A percentile compares a stretch with the other conserved stretches of the same genome.
These are phyloP conservation scores for Cyberlindnera misumaiensis DNA, from an alignment of 805 yeast species.

Conservation along the genomic window DNA sequence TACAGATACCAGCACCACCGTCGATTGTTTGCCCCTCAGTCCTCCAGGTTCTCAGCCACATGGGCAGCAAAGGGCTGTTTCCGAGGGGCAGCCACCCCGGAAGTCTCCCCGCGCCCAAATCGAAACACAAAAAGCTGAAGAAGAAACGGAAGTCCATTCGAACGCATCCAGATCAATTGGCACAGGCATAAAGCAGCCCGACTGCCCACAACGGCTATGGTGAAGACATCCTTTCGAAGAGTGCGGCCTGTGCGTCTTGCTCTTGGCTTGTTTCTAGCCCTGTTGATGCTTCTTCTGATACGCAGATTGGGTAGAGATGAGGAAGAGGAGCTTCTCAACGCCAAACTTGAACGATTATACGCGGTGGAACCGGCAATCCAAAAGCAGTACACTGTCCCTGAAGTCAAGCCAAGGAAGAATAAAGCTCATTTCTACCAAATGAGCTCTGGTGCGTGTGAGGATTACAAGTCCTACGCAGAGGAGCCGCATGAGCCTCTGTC, in stretches of 20 bases:
- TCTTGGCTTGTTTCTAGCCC: slow-evolving; percentile 3
- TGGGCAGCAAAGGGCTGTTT: no score
- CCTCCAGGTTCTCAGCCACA: no score
- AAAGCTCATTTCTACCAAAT: slow-evolving; percentile 11
- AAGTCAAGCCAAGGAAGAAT: slow-evolving; percentile 4
- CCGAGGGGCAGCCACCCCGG: no score
- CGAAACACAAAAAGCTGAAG: no score
- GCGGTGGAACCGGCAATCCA: slow-evolving; percentile 2
- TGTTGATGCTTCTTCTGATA: slow-evolving; percentile 4
- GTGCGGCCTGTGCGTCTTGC: slow-evolving; percentile 1
- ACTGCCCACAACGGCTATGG: not conserved
- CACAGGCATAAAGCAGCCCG: no score
- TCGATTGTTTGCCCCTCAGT: no score
- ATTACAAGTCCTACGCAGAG: slow-evolving; percentile 56
- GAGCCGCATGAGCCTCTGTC: slow-evolving; percentile 49
- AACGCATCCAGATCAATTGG: no score
- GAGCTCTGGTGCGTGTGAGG: slow-evolving; percentile 39
- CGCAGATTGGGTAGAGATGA: slow-evolving; percentile 12
- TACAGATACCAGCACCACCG: no score
- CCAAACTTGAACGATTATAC: slow-evolving; percentile 4
- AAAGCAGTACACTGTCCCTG: not conserved
- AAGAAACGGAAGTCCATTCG: no score
- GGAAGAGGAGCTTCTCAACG: slow-evolving; percentile 10
- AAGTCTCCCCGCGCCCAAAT: no score
- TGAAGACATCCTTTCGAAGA: not conserved